Evolutionary conservation across 1,284 basidiomycete genomes (phyloP), one percentile per base, ranked within the genome.

Genomic region (Malassezia globosa): DNA sequence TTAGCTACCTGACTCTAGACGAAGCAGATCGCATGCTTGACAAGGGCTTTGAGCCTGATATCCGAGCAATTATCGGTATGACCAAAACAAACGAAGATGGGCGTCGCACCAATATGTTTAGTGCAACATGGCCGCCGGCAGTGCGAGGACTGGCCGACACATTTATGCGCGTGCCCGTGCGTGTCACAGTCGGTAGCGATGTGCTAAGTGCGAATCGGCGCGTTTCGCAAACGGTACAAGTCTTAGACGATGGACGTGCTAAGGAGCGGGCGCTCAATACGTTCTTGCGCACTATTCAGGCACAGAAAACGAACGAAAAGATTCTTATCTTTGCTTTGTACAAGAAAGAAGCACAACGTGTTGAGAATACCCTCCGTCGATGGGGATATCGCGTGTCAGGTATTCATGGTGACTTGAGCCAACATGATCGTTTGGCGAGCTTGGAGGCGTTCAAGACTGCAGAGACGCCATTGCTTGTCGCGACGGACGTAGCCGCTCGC

Each of bases 1-100:
- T 96, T 22, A 78, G 81, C 42, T 96, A 90, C 76, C 77, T 96
- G 14, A 92, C 96, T 0, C 76, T 99, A 34, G 94, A 99, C 67
- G 92, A 99, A 74, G 92, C 92, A 1, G 92, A 99, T 74, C 80
- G 92, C 38, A 96, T 97, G 92, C 77, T 99, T 40, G 94, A 97
- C 73, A 89, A 85, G 66, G 94, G 94, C 0, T 99, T 99, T 73
- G 94, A 99, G 75, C 94, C 95, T 64, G 94, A 97, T 72, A 96
- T 97, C 58, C 79, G 88, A 41, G 80, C 79, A 49, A 97, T 99
- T 65, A 90, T 97, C 55, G 82, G 80, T 7, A 77, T 80, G 62
- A 73, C 69, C 59, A 82, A 83, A 24, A 83, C 83, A 59, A 55
- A 61, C 44, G 59, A 64, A 34, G 52, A 67, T 21, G 66, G 64